Evolutionary conservation across 805 yeast genomes (phyloP), one percentile per base, ranked within the genome.

Genomic region (Suhomyces sp.): DNA sequence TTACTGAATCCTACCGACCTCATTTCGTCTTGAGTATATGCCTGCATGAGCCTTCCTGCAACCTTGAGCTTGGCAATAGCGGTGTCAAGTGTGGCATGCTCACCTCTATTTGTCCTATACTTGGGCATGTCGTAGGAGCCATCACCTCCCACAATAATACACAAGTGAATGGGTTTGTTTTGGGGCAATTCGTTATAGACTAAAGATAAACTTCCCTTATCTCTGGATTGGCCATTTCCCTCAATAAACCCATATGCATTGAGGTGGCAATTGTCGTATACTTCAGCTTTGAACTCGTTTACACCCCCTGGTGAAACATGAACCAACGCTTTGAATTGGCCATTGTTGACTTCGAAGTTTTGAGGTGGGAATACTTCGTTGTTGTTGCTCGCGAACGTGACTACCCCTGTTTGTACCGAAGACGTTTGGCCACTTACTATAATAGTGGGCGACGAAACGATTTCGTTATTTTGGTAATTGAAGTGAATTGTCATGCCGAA

Each of bases 11-110:
- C 92, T 44, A 82, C 79, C 39, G 85, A 72, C 49, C 83, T 67
- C 96, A 93, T 89, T 63, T 91, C 97, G 59, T 92, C 97, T 59
- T 83, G 84, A 0, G 97, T 92, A 66, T 80, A 91, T 0, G 97
- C 96, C 60, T 89, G 93, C 96, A 89, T 89, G 67, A 92, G 67
- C 59, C 96, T 77, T 4, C 87, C 96, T 3, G 89, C 97, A 54
- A 90, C 81, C 60, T 94, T 81, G 57, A 93, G 65, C 64, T 89
- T 89, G 57, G 73, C 75, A 17, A 87, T 71, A 1, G 97, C 97
- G 4, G 84, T 65, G n/a, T 84, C 84, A 20, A 92, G 59, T 12
- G 76, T 81, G 54, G 88, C 84, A 2, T 85, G 86, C 57, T 88
- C 94, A 0, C 77, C 78, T 29, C 75, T 66, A 20, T 64, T 57